Percentiles rank a stretch among this genome's conserved stretches.
These are phyloP conservation scores for Ogataea nitratoaversa DNA, from an alignment of 805 yeast species.

Conservation along the genomic window DNA sequence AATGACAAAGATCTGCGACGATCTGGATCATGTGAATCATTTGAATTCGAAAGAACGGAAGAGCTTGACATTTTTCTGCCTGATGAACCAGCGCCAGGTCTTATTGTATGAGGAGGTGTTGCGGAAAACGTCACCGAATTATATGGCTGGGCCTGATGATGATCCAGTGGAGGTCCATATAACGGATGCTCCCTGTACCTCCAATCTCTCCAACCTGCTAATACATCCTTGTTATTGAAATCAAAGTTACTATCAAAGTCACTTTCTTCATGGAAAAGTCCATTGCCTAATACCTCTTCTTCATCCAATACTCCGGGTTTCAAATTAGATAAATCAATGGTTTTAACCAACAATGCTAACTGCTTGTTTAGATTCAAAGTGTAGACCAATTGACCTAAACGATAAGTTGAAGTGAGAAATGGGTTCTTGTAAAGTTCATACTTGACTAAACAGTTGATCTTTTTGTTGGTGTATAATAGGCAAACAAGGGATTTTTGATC, in stretches of 20 bases:
- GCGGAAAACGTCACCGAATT: not conserved
- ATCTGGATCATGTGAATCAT: conserved; percentile 15
- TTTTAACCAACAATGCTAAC: conserved; percentile 53
- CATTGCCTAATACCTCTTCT: conserved; percentile 15
- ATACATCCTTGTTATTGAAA: conserved; percentile 28
- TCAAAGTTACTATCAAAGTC: conserved; percentile 1
- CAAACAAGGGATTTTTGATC: conserved; percentile 39
- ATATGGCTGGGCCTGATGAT: not conserved
- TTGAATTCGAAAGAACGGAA: conserved; percentile 15
- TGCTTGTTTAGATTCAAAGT: conserved; percentile 52
- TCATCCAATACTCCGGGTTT: conserved; percentile 35
- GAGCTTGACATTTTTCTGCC: not conserved
- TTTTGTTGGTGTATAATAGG: conserved; percentile 47
- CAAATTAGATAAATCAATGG: conserved; percentile 54
- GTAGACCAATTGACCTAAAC: conserved; percentile 77
- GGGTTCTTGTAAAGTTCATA: conserved; percentile 53
- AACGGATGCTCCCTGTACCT: conserved; percentile 70
- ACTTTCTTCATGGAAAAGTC: conserved; percentile 12
- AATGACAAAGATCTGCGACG: conserved; percentile 12
- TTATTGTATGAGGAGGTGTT: not conserved
- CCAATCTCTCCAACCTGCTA: conserved; percentile 94
- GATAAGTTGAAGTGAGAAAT: conserved; percentile 61
- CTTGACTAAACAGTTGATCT: conserved; percentile 48
- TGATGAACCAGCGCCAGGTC: not conserved
- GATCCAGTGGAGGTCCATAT: conserved; percentile 32